Evolutionary conservation across 208 protist species (phyloP).

Genomic region (Naegleria gruberi): DNA sequence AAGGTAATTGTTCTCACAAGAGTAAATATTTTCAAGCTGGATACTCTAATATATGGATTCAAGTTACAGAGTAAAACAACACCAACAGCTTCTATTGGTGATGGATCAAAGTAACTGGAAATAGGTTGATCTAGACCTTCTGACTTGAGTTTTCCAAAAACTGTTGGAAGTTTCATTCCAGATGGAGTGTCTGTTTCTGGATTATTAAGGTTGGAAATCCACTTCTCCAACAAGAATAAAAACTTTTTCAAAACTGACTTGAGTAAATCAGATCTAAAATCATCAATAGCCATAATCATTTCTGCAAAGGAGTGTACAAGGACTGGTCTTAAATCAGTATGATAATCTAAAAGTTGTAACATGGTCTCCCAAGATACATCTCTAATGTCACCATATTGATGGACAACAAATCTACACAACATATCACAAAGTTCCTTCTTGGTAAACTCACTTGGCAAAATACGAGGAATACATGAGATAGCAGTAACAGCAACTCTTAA

Average conservation of each 20-base stretch:
- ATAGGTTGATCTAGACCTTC: not conserved
- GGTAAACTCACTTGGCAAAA: not conserved
- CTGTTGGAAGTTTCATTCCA: not conserved
- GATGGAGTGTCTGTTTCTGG: not conserved
- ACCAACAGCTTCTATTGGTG: not conserved
- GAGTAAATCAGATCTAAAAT: not conserved
- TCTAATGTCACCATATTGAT: constrained; percentile 13
- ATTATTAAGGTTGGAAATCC: not conserved
- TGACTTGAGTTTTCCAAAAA: not conserved
- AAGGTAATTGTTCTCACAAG: not conserved
- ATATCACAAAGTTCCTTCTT: not conserved
- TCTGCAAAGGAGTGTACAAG: constrained; percentile 4
- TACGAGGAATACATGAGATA: not conserved
- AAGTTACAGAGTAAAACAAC: not conserved
- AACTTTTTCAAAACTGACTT: not conserved
- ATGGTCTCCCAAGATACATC: constrained; percentile 10
- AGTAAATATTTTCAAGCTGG: not conserved
- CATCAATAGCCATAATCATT: not conserved
- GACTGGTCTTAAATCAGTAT: not conserved
- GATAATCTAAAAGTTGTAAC: not conserved
- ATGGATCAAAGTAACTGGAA: not conserved
- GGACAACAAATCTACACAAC: constrained; percentile 10
- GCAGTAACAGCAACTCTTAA: not conserved
- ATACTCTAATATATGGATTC: not conserved
- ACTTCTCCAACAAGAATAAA: not conserved